Base-by-base conservation (phyloP, 1,284 basidiomycete species). In the Ustilago loliicola region DNA sequence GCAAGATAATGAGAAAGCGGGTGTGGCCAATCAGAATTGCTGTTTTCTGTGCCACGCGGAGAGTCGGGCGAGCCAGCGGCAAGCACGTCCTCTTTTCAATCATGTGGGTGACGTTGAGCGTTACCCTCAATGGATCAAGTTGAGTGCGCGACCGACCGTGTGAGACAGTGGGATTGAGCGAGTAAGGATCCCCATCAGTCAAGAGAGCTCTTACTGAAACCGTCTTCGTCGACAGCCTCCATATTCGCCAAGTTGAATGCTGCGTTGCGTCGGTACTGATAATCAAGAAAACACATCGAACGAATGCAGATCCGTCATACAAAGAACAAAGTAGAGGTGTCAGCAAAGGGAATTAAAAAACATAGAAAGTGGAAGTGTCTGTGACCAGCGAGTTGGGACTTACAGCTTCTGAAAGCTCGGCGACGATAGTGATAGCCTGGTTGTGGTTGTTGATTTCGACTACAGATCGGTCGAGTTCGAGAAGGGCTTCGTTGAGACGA, bases 381-480 rank as follows among this genome's bases (percentile, higher is more conserved):
- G 19, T 19, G 30, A n/a, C 3, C 3, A 38, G 42, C 30, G n/a
- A 15, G n/a, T 7, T 34, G 42, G 11, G 6, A 81, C 82, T 68
- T 68, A 83, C 80, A 25, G 80, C 81, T 71, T 84, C 82, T 59
- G 80, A 86, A 42, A 86, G 75, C 62, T 86, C 81, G 1, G 77
- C 72, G 11, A 82, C 83, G 45, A 85, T 80, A 11, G 82, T 83
- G 54, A 80, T 81, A 42, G 74, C 75, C 62, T 82, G 77, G 38
- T 86, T 86, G 58, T 82, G 82, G 29, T 78, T 77, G 73, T 86
- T 86, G 75, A 86, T 85, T 56, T 85, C 79, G n/a, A 74, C 91
- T 68, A 94, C 87, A 71, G 91, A 92, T 71, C 92, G 91, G 82
- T 94, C 93, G 62, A 95, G 88, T 83, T 95, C 93, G n/a, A 91